Base-by-base conservation (phyloP, 176 grass and related monocot species). In the Triticum aestivum region DNA sequence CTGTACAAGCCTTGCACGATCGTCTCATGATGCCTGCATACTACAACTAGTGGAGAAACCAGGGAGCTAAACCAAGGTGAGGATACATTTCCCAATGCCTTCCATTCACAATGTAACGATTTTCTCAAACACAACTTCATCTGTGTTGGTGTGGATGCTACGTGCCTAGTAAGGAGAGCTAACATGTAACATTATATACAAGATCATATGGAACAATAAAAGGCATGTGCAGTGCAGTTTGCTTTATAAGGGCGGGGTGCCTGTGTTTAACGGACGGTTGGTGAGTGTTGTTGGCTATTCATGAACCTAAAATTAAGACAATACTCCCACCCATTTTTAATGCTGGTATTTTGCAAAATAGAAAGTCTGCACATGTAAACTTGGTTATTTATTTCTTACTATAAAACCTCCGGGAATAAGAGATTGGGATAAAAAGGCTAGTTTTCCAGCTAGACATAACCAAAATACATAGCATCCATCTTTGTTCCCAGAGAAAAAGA, bases 41-140 rank as follows among this genome's bases (percentile, higher is more conserved):
- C 65, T 30, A 21, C 27, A 69, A 14, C 17, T 15, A 38, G 67
- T 69, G 15, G 33, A 21, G 67, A 69, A 69, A 69, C 30, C 0
- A 2, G 0, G 1, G 0, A 0, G 15, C 3, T 0, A 0, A 7
- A 0, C 8, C 15, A 0, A 9, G 2, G 0, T 9, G 65, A 38
- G 32, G 67, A 69, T 38, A 8, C 27, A 0, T 38, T 69, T 30
- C 67, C 0, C 3, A 21, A 5, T 10, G 67, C 67, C 67, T 69
- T 69, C 67, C 67, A 71, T 71, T 71, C 69, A 71, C 33, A 41
- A 2, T 1, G 5, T 54, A 54, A 54, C 12, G 12, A 49, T 49
- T 49, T 69, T 69, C 33, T 21, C 33, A 21, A 69, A 69, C 33
- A 21, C 67, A 21, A 5, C 3, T 21, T 69, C 8, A 38, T 5